These are phyloP conservation scores for Fusarium subglutinans DNA, from an alignment of 2,329 filamentous ascomycete species.

Conservation along the genomic window DNA sequence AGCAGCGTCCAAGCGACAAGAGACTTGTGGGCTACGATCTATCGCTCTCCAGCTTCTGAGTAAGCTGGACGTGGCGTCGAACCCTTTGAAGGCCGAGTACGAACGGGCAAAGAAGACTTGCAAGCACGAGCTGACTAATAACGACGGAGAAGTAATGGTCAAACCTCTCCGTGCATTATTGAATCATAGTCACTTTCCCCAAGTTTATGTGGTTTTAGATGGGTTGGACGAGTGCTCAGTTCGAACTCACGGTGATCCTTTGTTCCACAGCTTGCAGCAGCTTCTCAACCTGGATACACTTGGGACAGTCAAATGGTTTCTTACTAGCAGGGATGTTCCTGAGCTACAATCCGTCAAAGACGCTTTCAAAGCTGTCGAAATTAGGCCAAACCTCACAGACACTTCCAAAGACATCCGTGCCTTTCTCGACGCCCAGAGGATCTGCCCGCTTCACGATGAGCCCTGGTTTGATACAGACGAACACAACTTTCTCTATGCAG, in stretches of 20 bases:
- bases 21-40: not conserved
- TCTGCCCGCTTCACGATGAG: not conserved
- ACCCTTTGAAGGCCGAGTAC: not conserved
- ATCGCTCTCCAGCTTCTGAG: not conserved
- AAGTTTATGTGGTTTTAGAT: not conserved
- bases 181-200: not conserved
- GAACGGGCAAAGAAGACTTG: not conserved
- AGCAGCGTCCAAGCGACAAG: rapidly evolving
- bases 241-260: not conserved
- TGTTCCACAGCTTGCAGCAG: not conserved
- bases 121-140: not conserved
- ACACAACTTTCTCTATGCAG: not conserved
- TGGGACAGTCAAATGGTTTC: not conserved
- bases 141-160: not conserved
- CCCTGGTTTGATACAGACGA: not conserved
- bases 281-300: not conserved
- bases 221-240: not conserved
- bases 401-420: not conserved
- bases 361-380: not conserved
- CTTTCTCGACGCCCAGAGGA: not conserved
- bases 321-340: not conserved
- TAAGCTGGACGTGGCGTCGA: not conserved
- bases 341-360: not conserved
- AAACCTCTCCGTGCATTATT: not conserved
- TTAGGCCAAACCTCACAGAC: not conserved